A percentile compares a stretch with the other conserved stretches of the same genome.
phyloP scores from a whole-genome alignment of 1,284 basidiomycete genomes.

The Ceratobasidium sp. region DNA sequence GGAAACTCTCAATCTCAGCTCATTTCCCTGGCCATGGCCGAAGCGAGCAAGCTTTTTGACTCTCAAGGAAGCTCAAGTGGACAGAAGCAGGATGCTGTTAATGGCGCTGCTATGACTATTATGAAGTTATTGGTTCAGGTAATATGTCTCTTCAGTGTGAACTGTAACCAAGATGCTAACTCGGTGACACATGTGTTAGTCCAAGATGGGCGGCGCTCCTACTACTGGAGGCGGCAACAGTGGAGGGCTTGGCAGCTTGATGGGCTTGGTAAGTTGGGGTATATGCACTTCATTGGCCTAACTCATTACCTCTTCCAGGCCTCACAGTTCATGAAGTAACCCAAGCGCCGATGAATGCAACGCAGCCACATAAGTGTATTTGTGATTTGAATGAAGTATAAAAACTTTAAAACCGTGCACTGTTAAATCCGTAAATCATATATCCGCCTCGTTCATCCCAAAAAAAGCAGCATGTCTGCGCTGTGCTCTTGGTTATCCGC shows the following conservation, averaged over 20 bases:
- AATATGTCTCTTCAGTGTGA: conserved; percentile 12
- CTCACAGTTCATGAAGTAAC: conserved; percentile 40
- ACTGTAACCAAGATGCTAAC: neutral
- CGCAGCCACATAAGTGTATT: neutral
- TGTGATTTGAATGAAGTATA: conserved; percentile 10
- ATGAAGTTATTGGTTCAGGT: conserved; percentile 74
- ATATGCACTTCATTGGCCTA: neutral
- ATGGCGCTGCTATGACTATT: conserved; percentile 80
- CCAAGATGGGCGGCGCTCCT: conserved; percentile 46
- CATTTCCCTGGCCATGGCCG: conserved; percentile 82
- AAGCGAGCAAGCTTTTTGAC: conserved; percentile 77
- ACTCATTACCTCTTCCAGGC: conserved; percentile 26
- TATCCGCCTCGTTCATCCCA: neutral
- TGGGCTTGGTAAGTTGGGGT: conserved; percentile 59
- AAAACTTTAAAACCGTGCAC: neutral
- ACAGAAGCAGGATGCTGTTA: conserved; percentile 81
- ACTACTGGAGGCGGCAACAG: conserved; percentile 47
- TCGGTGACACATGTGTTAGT: conserved; percentile 14
- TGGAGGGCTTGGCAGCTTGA: conserved; percentile 53
- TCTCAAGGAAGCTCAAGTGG: conserved; percentile 64
- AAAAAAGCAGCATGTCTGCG: neutral
- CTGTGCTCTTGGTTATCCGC: neutral
- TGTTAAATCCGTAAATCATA: neutral
- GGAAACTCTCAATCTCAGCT: conserved; percentile 57
- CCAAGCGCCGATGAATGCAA: too few species aligned